Base-by-base conservation (phyloP, 805 yeast species). In the Candida odintsovae region DNA sequence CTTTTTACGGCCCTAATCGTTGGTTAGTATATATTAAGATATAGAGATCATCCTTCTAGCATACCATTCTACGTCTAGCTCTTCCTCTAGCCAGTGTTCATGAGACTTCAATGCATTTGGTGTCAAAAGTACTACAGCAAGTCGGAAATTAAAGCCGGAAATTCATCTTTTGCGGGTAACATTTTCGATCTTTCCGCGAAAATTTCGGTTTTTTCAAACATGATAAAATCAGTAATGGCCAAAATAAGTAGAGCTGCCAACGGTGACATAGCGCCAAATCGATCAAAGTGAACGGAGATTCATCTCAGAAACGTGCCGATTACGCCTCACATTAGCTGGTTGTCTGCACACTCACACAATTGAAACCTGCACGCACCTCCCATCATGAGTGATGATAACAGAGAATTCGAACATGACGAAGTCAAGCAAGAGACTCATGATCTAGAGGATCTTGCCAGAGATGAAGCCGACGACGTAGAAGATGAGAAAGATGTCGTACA, bases 401-500 rank as follows among this genome's bases (percentile, higher is more conserved):
- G 26, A 3, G 61, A 57, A 38, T 52, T 38, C 43, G 53, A 49
- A n/a, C 61, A 50, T 42, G 59, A 49, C 8, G 62, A 57, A 43
- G 38, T 50, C 18, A 46, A 42, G 16, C 56, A 56, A 43, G 59
- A 56, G 42, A 44, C 44, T 15, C 59, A 53, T 36, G 62, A 58
- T 38, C 43, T 55, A 43, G 54, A 56, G 40, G 59, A 56, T 39
- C 43, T 38, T 9, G 42, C 42, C 33, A 53, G 59, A 33, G 63
- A 57, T 38, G 62, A 57, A 23, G 48, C 33, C 1, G 61, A 57
- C n/a, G 58, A 55, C 42, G 44, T 36, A 20, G 41, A 40, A 16
- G 59, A 56, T 13, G 57, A 56, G 36, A 68, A 60, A 3, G 71
- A 68, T 7, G 68, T 62, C 8, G 12, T 8, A 2, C 36, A 33